These are phyloP conservation scores for Cercospora brassicicola DNA, from an alignment of 2,329 filamentous ascomycete genomes.

Conservation along the genomic window DNA sequence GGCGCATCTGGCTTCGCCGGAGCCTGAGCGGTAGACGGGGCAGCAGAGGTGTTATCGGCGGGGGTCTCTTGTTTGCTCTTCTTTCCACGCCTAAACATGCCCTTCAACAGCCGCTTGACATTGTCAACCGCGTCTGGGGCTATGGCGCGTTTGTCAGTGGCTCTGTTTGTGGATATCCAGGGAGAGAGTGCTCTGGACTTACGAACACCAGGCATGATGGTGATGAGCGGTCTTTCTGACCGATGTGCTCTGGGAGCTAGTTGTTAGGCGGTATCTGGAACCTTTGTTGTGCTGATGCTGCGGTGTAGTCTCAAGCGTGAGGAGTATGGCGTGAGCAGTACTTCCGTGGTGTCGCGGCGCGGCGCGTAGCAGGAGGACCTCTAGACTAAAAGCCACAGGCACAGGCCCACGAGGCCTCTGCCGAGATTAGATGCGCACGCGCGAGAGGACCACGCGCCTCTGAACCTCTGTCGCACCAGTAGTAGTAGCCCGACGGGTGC, in stretches of 20 bases:
- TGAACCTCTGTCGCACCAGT: not conserved
- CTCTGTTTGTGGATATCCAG: not conserved
- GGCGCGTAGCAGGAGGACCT: not conserved
- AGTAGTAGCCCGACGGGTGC: not conserved
- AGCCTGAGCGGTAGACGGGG: constrained; percentile 1
- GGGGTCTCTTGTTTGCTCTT: constrained; percentile 21
- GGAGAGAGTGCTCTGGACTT: constrained; percentile 14
- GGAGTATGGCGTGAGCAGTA: not conserved
- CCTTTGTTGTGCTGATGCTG: not conserved
- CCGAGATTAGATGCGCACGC: not conserved
- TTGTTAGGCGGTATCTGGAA: not conserved
- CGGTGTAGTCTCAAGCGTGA: not conserved
- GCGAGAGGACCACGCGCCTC: not conserved
- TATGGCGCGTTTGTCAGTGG: constrained; percentile 13
- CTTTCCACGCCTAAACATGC: constrained; percentile 27
- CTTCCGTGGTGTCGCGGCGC: not conserved
- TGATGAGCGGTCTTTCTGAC: not conserved
- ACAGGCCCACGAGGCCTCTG: not conserved
- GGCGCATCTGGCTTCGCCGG: constrained; percentile 8
- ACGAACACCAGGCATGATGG: constrained; percentile 29
- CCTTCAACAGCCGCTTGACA: constrained; percentile 28
- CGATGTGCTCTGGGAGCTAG: not conserved
- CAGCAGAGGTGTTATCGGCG: constrained; percentile 10
- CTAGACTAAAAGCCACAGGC: not conserved
- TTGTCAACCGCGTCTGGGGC: constrained; percentile 31